Conservation (phyloP, 176 grass and related monocot species). For the Olyra latifolia region DNA sequence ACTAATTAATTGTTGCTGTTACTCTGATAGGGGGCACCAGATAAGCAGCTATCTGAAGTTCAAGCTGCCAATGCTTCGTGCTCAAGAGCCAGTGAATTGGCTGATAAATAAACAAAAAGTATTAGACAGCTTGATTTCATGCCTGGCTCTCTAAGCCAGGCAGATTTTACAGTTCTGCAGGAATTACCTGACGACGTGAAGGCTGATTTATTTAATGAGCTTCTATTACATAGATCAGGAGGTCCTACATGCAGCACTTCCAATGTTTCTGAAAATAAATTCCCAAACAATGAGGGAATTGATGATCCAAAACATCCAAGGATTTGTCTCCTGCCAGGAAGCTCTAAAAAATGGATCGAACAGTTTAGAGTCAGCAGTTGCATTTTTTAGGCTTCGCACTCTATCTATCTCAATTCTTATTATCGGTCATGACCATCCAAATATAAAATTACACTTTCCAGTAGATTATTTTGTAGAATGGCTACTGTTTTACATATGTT, state of each 20-base stretch:
- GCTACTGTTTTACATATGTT: too few species aligned
- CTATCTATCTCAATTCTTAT: too few species aligned
- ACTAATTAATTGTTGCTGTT: constrained; percentile 31
- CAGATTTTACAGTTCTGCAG: constrained; percentile 61
- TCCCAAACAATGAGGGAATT: constrained; percentile 9
- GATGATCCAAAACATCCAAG: constrained; percentile 32
- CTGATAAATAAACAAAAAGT: constrained; percentile 4
- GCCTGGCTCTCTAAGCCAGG: constrained; percentile 77
- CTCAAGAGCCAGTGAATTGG: constrained; percentile 49
- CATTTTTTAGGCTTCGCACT: too few species aligned
- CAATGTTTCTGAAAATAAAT: constrained; percentile 30
- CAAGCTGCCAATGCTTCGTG: constrained; percentile 40
- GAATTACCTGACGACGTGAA: constrained; percentile 75
- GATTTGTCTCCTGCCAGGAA: constrained; percentile 29
- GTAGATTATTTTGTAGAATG: too few species aligned
- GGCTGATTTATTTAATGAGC: constrained; percentile 53
- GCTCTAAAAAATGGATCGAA: constrained; percentile 53
- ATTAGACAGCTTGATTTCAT: constrained; percentile 51
- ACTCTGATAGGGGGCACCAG: constrained; percentile 21
- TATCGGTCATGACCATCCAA: too few species aligned
- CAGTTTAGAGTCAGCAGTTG: constrained; percentile 61
- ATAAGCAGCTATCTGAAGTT: constrained; percentile 37
- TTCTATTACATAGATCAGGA: constrained; percentile 60
- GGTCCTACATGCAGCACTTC: constrained; percentile 33
- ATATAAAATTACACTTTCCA: too few species aligned